Evolutionary conservation across 1,284 basidiomycete genomes (phyloP).

Genomic region (Hemileia vastatrix): DNA sequence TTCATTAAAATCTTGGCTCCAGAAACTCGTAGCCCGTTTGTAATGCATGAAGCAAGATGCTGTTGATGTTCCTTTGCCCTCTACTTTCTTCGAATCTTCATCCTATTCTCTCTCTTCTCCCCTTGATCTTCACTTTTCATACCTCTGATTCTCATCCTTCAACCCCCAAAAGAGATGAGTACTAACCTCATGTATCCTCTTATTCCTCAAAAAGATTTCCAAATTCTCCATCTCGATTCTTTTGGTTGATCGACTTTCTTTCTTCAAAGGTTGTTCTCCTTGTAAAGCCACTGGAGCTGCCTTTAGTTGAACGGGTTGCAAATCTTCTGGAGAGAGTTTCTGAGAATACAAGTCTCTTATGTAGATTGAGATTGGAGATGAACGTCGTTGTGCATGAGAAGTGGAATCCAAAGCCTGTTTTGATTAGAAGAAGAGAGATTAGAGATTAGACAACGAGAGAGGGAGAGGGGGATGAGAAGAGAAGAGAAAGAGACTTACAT

Average conservation of each 20-base stretch:
- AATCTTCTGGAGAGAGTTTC: too few species aligned
- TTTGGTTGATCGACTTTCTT: slow-evolving; percentile 31
- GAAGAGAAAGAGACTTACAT: too few species aligned
- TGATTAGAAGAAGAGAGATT: slow-evolving; percentile 46
- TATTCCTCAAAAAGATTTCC: slow-evolving; percentile 61
- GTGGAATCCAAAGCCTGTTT: too few species aligned
- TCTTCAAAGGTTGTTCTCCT: slow-evolving; percentile 46
- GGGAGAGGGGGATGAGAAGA: background rate
- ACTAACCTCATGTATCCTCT: slow-evolving; percentile 55
- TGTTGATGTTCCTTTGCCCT: too few species aligned
- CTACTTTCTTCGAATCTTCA: too few species aligned
- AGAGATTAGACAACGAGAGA: slow-evolving; percentile 13
- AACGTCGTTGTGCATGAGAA: too few species aligned
- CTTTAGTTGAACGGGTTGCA: slow-evolving; percentile 50
- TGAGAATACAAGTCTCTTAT: too few species aligned
- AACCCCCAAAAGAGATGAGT: background rate
- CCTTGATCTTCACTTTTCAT: background rate
- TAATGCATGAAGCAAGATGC: too few species aligned
- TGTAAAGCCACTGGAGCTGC: slow-evolving; percentile 56
- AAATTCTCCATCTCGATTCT: slow-evolving; percentile 55
- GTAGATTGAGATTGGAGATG: too few species aligned
- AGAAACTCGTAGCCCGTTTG: too few species aligned
- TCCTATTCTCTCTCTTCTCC: too few species aligned
- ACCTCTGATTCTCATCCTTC: background rate
- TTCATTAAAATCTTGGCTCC: too few species aligned